Base-by-base conservation (phyloP, 2,329 filamentous ascomycete genomes). In the Ceratocystis cacaofunesta region DNA sequence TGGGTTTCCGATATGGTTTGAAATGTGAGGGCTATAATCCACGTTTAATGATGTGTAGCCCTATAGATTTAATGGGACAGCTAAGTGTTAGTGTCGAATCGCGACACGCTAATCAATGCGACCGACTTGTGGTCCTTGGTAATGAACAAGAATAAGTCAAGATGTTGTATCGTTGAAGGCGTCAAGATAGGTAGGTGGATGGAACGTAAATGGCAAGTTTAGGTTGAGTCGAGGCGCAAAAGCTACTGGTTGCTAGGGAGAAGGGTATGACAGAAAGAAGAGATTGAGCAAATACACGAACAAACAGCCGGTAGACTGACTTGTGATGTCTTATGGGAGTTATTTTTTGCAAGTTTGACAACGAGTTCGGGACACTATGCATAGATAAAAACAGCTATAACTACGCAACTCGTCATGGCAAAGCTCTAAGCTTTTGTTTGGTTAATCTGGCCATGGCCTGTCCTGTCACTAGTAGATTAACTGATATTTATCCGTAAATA, bases 351-450 rank as follows among this genome's bases (percentile, higher is more conserved):
- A 25, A n/a, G 12, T 28, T 52, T 15, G 48, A 5, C 48, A 28
- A 52, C 22, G 15, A 3, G 22, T 28, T 52, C 5, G 19, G 19
- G 22, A 52, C 48, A 52, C 22, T 28, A 52, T 4, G 25, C 22
- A 15, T 52, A 52, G 48, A 28, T 52, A 52, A 25, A 50, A 52
- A 28, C 22, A 52, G 22, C 48, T 52, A 25, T 19, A 52, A 58
- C 55, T 36, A 22, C 48, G 25, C 22, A 52, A 52, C 22, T 58
- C 55, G 32, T 58, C 55, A 58, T 36, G 55, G 15, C 28, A n/a
- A 19, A 58, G 55, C 55, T 58, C 55, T n/a, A 58, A 58, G 55
- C 55, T 58, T 36, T 15, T 30, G 6, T n/a, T 58, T 58, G 55
- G 28, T 58, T 30, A n/a, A 36, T 30, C 55, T 17, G 28, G 30